Evolutionary conservation across 257 asterid species (phyloP).

Genomic region (Solanum infundibuliforme): DNA sequence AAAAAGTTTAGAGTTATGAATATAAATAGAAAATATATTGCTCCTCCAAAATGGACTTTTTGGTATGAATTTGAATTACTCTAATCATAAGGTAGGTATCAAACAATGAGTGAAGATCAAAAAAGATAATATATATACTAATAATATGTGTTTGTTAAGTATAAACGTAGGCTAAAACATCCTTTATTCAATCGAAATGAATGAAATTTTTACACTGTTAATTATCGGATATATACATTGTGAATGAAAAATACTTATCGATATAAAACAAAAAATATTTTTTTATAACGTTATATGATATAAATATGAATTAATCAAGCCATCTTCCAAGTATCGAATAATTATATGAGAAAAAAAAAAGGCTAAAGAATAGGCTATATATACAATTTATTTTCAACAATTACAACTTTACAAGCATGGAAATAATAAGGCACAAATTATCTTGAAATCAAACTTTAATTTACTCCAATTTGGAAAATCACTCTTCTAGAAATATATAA

Average conservation of each 20-base stretch:
- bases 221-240: fast-evolving
- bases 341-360: not conserved
- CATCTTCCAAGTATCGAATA: not conserved
- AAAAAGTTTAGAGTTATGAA: fast-evolving
- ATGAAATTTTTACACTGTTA: not conserved
- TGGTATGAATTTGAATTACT: not conserved
- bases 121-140: no score
- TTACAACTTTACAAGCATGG: not conserved
- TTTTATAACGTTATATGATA: not conserved
- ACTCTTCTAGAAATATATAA: not conserved
- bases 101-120: no score
- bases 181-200: not conserved
- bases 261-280: no score
- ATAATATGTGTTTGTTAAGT: not conserved
- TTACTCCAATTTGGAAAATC: not conserved
- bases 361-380: not conserved
- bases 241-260: not conserved
- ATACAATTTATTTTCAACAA: not conserved
- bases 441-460: not conserved
- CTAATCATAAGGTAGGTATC: not conserved
- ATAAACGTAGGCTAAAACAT: not conserved
- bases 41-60: no score
- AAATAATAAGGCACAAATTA: not conserved
- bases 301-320: not conserved
- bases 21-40: not conserved